These are phyloP conservation scores for Botrytis fragariae DNA, from an alignment of 2,329 filamentous ascomycete species.

Conservation along the genomic window DNA sequence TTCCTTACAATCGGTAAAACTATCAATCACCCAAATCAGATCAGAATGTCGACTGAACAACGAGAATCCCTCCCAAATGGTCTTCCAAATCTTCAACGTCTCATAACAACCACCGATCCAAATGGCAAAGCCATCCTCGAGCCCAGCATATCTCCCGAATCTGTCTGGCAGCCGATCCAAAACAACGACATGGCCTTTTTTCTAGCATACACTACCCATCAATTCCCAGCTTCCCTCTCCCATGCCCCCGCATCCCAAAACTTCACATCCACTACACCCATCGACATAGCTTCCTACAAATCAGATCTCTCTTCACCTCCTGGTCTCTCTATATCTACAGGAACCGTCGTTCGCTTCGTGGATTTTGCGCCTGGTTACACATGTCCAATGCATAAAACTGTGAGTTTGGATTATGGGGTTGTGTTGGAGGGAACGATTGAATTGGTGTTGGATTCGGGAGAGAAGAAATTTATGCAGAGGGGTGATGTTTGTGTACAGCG, in stretches of 20 bases:
- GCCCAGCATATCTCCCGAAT: slow-evolving; percentile 18
- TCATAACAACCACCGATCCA: slow-evolving; percentile 29
- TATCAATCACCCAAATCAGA: background rate
- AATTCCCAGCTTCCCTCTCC: slow-evolving; percentile 26
- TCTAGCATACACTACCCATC: slow-evolving; percentile 29
- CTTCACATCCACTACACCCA: slow-evolving; percentile 13
- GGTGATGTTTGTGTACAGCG: slow-evolving; percentile 46
- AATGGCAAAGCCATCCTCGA: slow-evolving; percentile 30
- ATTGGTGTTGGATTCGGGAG: slow-evolving; percentile 43
- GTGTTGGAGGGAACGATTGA: slow-evolving; percentile 44
- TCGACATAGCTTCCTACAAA: slow-evolving; percentile 27
- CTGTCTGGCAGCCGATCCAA: slow-evolving; percentile 25
- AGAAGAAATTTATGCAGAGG: slow-evolving; percentile 40
- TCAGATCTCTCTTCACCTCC: slow-evolving; percentile 27
- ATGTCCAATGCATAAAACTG: slow-evolving; percentile 45
- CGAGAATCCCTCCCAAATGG: slow-evolving; percentile 22
- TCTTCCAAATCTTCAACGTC: slow-evolving; percentile 29
- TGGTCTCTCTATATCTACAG: slow-evolving; percentile 25
- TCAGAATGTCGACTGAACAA: background rate
- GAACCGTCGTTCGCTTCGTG: slow-evolving; percentile 31
- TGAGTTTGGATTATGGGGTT: slow-evolving; percentile 44
- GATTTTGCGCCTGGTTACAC: slow-evolving; percentile 29
- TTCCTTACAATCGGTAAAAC: background rate
- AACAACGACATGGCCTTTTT: slow-evolving; percentile 29
- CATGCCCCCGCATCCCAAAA: background rate